Conservation (phyloP, 1,284 basidiomycete species). For the Ustilago hordei region DNA sequence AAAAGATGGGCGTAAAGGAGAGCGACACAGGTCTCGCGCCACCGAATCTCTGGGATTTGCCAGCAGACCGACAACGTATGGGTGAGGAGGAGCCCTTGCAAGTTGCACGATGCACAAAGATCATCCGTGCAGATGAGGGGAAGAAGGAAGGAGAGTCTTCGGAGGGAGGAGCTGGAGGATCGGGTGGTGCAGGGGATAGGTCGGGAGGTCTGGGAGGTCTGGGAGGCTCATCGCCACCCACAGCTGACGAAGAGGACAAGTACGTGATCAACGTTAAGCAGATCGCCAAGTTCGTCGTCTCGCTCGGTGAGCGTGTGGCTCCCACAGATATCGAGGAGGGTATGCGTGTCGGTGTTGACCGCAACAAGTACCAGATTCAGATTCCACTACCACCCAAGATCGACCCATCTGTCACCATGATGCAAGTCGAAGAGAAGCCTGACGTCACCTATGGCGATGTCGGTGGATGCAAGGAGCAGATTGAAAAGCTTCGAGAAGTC, state of each 20-base stretch:
- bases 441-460: conserved; percentile 98
- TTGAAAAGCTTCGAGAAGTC: conserved; percentile 98
- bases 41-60: conserved; percentile 91
- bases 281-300: conserved; percentile 99
- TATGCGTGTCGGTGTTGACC: conserved; percentile 96
- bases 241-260: conserved; percentile 91
- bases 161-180: conserved; percentile 36
- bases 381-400: conserved; percentile 99
- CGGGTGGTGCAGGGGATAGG: conserved; percentile 28
- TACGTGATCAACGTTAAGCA: conserved; percentile 99
- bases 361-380: conserved; percentile 98
- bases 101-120: conserved; percentile 98
- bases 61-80: conserved; percentile 79
- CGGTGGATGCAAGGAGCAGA: conserved; percentile 99
- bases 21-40: conserved; percentile 96
- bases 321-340: conserved; percentile 99
- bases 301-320: conserved; percentile 93
- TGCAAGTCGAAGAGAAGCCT: conserved; percentile 99
- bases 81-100: conserved; percentile 92
- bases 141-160: conserved; percentile 41
- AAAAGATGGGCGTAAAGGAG: conserved; percentile 97
- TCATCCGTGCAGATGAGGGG: conserved; percentile 78
- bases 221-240: conserved; percentile 72
- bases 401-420: conserved; percentile 99
- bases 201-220: conserved; percentile 42